Conservation (phyloP, 768 basidiomycete species). For the Xerocomellus chrysenteron region DNA sequence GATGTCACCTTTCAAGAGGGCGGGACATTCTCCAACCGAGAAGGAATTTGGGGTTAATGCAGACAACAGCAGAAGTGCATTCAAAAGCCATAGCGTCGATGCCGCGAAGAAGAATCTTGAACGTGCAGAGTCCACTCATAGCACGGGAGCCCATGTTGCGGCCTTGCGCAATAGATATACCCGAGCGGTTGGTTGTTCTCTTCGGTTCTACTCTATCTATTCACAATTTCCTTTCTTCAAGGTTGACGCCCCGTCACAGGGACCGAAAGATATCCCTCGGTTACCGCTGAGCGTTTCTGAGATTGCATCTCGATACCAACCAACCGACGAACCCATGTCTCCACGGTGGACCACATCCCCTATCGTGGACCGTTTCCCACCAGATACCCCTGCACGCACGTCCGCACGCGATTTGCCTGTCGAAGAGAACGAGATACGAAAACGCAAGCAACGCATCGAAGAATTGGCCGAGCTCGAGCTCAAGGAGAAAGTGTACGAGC, state of each 20-base stretch:
- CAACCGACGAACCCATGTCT: slow-evolving; percentile 42
- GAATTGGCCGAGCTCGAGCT: slow-evolving; percentile 54
- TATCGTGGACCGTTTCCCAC: slow-evolving; percentile 25
- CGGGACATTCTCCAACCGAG: slow-evolving; percentile 18
- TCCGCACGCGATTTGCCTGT: slow-evolving; percentile 15
- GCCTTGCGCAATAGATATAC: slow-evolving; percentile 67
- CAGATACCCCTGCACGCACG: slow-evolving; percentile 23
- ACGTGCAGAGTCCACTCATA: slow-evolving; percentile 52
- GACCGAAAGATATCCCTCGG: slow-evolving; percentile 60
- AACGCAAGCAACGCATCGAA: slow-evolving; percentile 43
- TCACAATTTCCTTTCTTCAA: slow-evolving; percentile 24
- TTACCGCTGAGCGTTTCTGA: slow-evolving; percentile 62
- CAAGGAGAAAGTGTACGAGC: slow-evolving; percentile 53
- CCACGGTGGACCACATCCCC: slow-evolving; percentile 42
- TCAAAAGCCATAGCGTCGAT: slow-evolving; percentile 33
- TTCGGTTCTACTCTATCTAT: background rate
- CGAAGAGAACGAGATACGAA: slow-evolving; percentile 28
- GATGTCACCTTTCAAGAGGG: slow-evolving; percentile 21
- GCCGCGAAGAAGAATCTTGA: slow-evolving; percentile 39
- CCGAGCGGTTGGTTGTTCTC: slow-evolving; percentile 44
- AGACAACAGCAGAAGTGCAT: slow-evolving; percentile 17
- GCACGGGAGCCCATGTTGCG: slow-evolving; percentile 61
- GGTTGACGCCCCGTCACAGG: slow-evolving; percentile 53
- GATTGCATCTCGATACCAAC: slow-evolving; percentile 62
- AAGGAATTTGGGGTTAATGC: slow-evolving; percentile 35